Conservation (phyloP, 805 yeast genomes). For the Ogataea wickerhamii region DNA sequence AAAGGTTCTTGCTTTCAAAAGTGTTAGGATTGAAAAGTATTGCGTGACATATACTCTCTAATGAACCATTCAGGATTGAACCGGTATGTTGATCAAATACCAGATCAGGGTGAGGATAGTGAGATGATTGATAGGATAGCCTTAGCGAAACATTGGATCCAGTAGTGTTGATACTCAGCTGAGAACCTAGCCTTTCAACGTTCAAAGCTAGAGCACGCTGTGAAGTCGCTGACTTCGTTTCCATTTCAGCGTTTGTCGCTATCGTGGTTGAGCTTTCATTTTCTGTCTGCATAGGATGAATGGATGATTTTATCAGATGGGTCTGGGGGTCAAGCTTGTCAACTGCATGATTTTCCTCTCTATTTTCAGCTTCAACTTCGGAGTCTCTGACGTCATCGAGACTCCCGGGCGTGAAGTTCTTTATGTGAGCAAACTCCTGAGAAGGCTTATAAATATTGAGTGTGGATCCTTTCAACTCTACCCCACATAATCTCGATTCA, state of each 20-base stretch:
- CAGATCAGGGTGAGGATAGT: conserved; percentile 62
- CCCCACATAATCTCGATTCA: conserved; percentile 49
- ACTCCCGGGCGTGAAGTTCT: conserved; percentile 25
- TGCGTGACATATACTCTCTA: conserved; percentile 76
- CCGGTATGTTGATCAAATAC: conserved; percentile 46
- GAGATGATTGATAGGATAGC: conserved; percentile 35
- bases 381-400: background rate
- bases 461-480: conserved; percentile 67
- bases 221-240: background rate
- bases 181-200: conserved; percentile 11
- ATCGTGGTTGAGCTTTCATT: conserved; percentile 1
- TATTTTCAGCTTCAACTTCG: background rate
- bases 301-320: background rate
- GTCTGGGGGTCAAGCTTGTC: background rate
- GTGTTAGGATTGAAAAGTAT: conserved; percentile 50
- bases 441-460: conserved; percentile 60
- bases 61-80: conserved; percentile 46
- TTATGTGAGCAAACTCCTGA: conserved; percentile 39
- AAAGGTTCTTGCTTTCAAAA: conserved; percentile 37
- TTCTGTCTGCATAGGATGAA: background rate
- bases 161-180: conserved; percentile 13
- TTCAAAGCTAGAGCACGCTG: background rate
- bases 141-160: conserved; percentile 11
- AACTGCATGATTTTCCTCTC: background rate
- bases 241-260: background rate